A percentile compares a stretch with the other conserved stretches of the same genome.
Conservation (phyloP, 139 green algal genomes). For the Ostreobium quekettii region DNA sequence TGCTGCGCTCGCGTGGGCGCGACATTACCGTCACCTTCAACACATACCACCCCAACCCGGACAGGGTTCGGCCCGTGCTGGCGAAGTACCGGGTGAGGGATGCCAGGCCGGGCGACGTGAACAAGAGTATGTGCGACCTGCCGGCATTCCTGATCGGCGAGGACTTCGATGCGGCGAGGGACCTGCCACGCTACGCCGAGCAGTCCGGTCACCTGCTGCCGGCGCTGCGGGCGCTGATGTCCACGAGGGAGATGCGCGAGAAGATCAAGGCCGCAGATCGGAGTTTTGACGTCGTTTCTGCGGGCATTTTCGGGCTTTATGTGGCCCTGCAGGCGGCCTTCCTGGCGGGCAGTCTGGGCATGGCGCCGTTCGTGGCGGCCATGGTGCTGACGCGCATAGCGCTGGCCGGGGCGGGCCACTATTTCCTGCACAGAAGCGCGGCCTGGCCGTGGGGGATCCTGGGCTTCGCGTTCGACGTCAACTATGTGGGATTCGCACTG, state of each 20-base stretch:
- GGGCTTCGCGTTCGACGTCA: not conserved
- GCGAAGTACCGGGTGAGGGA: too few species aligned
- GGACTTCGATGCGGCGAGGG: too few species aligned
- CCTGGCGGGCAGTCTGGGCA: not conserved
- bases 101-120: too few species aligned
- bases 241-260: not conserved
- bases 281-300: not conserved
- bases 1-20: not conserved
- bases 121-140: too few species aligned
- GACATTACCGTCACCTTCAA: conserved; percentile 3
- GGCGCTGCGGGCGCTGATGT: not conserved
- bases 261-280: not conserved
- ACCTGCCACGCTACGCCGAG: not conserved
- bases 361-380: not conserved
- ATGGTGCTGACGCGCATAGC: conserved; percentile 1
- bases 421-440: not conserved
- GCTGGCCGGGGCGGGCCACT: not conserved
- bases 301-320: not conserved
- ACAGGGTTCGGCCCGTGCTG: too few species aligned
- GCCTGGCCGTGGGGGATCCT: not conserved
- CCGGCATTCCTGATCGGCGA: too few species aligned
- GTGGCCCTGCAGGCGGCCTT: not conserved
- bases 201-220: too few species aligned
- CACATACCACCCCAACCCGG: not conserved
- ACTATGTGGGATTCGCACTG: too few species aligned